Evolutionary conservation across 768 basidiomycete species (phyloP).

Genomic region (Russula ochroleuca): DNA sequence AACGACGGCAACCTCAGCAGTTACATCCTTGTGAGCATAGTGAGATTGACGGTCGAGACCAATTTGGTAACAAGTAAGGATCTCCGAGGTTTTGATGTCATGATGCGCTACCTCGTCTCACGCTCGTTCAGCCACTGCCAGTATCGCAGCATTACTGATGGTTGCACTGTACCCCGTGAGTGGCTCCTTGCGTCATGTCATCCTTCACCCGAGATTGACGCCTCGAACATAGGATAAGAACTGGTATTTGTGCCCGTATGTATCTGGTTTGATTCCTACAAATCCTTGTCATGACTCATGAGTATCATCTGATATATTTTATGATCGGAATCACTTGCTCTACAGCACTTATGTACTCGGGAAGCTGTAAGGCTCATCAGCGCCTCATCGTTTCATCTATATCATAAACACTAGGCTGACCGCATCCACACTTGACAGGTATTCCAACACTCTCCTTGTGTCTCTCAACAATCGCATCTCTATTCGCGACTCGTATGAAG

Average conservation of each 20-base stretch:
- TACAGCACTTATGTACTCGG: conserved; percentile 11
- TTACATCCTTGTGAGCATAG: conserved; percentile 24
- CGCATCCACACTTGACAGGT: background rate
- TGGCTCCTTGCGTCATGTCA: background rate
- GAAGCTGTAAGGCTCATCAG: conserved; percentile 13
- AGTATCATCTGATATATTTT: background rate
- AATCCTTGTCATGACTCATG: background rate
- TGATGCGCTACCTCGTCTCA: background rate
- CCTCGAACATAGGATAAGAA: background rate
- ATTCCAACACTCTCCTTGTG: conserved; percentile 32
- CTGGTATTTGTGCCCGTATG: conserved; percentile 15
- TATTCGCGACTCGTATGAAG: background rate
- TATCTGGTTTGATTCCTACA: background rate
- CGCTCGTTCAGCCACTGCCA: background rate
- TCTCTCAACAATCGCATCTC: conserved; percentile 28
- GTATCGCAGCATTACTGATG: conserved; percentile 3
- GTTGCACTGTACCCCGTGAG: background rate
- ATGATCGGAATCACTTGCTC: background rate
- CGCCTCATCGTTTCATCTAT: background rate
- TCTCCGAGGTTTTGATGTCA: background rate
- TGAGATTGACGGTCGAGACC: conserved; percentile 31
- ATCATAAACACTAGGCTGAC: background rate
- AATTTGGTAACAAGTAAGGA: conserved; percentile 25
- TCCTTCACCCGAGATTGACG: background rate
- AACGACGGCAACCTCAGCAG: background rate